Percentiles rank a stretch among this genome's conserved stretches.
phyloP scores from a whole-genome alignment of 2,329 filamentous ascomycete species.

The Fusarium albosuccineum region DNA sequence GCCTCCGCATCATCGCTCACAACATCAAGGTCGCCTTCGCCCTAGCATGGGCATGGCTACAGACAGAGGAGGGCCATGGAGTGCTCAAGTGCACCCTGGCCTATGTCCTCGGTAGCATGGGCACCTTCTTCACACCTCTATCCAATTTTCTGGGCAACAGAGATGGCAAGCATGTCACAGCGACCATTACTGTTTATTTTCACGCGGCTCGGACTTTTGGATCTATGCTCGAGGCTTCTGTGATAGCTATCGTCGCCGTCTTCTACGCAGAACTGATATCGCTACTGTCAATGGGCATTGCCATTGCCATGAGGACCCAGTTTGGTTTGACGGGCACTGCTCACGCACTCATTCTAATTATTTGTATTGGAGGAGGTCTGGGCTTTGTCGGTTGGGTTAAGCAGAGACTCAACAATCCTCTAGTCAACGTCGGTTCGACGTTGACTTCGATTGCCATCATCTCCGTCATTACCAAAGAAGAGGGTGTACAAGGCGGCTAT shows the following conservation, averaged over 20 bases:
- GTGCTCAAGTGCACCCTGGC: constrained; percentile 93
- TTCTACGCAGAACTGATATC: constrained; percentile 77
- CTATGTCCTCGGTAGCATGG: constrained; percentile 87
- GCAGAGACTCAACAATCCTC: constrained; percentile 79
- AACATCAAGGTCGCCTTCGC: constrained; percentile 56
- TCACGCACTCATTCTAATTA: constrained; percentile 81
- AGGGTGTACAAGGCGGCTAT: constrained; percentile 83
- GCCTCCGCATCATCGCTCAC: constrained; percentile 51
- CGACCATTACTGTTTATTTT: constrained; percentile 95
- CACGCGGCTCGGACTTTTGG: constrained; percentile 88
- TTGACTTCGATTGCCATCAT: constrained; percentile 90
- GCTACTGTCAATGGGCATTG: constrained; percentile 88
- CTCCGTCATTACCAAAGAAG: constrained; percentile 91
- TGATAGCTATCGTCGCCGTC: constrained; percentile 83
- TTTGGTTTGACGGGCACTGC: constrained; percentile 77
- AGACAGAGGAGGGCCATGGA: constrained; percentile 80
- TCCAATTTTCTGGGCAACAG: constrained; percentile 82
- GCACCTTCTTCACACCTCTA: constrained; percentile 82
- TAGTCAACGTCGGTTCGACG: constrained; percentile 88
- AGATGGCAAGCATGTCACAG: constrained; percentile 94
- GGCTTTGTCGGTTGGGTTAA: constrained; percentile 92
- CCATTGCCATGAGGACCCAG: constrained; percentile 79
- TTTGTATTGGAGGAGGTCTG: constrained; percentile 88
- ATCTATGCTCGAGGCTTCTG: constrained; percentile 87
- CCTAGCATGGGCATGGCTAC: constrained; percentile 68